Evolutionary conservation across 108 stramenopile species (phyloP), one percentile per base, ranked within the genome.

Genomic region (Epithemia pelagica): DNA sequence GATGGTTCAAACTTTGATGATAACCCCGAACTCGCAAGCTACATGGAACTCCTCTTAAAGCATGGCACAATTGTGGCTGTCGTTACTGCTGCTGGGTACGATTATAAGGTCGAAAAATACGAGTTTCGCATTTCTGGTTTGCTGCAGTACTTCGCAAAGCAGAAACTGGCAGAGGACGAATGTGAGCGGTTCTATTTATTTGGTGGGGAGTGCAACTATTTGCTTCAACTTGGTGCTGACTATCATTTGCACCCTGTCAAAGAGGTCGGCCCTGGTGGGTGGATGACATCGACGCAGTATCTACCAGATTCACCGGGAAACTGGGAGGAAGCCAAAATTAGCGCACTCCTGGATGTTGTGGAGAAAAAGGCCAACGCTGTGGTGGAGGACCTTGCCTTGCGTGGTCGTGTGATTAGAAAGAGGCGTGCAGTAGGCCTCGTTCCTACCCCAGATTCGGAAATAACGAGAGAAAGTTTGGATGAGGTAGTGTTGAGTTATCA

Each of bases 51-150:
- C 23, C 64, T 97, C 27, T 70, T 97, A n/a, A 71, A 71, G 21
- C 81, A 86, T 70, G 88, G 91, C 21, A 89, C 91, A n/a, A 83
- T 81, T 0, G 77, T 96, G 26, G 88, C 91, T 2, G 89, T 97
- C 7, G 94, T 97, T 0, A 97, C 96, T 8, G 96, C 96, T 22
- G 96, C 96, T 32, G 96, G 96, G 0, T 97, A 97, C 66, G 93
- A 94, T 53, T 94, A 94, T 70, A 79, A 94, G 54, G 77, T 75
- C 10, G 78, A 77, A 62, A 91, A 91, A 73, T 97, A 97, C 65
- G 90, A 91, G 68, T 69, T 86, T 31, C 83, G 96, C 0, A 62
- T 97, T 30, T 78, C 79, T 1, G 96, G 96, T 26, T 55, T 97
- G 28, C 65, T 97, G 46, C 69, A 80, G 1, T 92, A 80, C 69